Base-by-base conservation (phyloP, 371 early-diverging fungal species). In the Syncephalastrum contaminatum region DNA sequence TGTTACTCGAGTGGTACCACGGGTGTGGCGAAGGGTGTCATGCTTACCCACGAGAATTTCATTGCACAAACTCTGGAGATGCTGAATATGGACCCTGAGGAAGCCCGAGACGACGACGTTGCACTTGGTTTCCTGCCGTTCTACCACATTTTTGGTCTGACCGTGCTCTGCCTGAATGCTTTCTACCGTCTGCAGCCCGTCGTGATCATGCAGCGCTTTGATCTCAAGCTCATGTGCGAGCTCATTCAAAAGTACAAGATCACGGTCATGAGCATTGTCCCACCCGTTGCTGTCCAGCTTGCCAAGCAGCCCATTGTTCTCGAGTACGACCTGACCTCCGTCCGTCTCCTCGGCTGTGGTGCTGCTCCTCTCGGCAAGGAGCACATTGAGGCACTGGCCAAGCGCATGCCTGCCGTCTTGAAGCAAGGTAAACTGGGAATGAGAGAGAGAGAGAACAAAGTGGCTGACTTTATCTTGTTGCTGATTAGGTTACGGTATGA, bases 1-100 rank as follows among this genome's bases (percentile, higher is more conserved):
- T 92, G 92, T 68, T 96, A 89, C 74, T 91, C 92, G 13, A 88
- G 89, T 40, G 96, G 96, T 24, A 96, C 95, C 6, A 93, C 95
- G 0, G 94, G 93, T 63, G 56, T 70, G 42, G 77, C 81, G 22
- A 85, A 84, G 63, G 66, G 63, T 66, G 69, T 69, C 50, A 59
- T 58, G 59, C 47, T 66, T 16, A 62, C 67, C 15, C 69, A 69
- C 41, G 62, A 54, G n/a, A 69, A 69, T 43, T 59, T 64, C 42
- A 43, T 68, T 22, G 57, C 51, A 10, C 54, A 56, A 20, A 55
- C 53, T 1, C n/a, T 55, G 13, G 48, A 41, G 13, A 55, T 42
- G 14, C 2, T 51, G 7, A 53, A 30, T 21, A 52, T 60, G 40
- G 51, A 60, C 12, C 52, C 57, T 2, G 50, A 68, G 46, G 61